Base-by-base conservation (phyloP, 352 stramenopile genomes). In the Pythium inflatum region DNA sequence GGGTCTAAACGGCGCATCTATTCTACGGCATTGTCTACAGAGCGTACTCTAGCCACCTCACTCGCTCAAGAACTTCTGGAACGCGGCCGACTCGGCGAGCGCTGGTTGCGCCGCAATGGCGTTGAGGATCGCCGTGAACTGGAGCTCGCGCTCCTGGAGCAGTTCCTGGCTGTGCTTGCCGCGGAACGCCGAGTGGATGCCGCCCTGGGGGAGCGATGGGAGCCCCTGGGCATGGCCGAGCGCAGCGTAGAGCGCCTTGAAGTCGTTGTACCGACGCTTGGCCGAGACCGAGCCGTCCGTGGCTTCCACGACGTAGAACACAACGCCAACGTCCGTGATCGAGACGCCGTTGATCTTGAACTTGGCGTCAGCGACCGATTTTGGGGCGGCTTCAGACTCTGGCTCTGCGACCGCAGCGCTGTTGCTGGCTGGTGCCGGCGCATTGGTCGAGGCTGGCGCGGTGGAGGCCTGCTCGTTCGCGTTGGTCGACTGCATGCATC, bases 181-280 rank as follows among this genome's bases (percentile, higher is more conserved):
- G 30, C 81, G 80, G 62, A 93, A 76, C 48, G 80, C 73, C 30
- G 83, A 76, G 50, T 69, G 45, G 3, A 93, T 31, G 8, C 80
- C 81, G 2, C 76, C 79, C n/a, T 62, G 38, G 0, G 88, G 88
- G 6, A 95, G 76, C 8, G 81, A 49, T 7, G 88, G 88, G 25
- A 95, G 65, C 27, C 72, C 72, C 3, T 57, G 43, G 9, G 43
- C 18, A 34, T 60, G 77, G 31, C 67, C 62, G 0, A 93, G 73
- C 12, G 68, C 66, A 12, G 70, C 67, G 58, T 94, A 80, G 11
- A 95, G 73, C 41, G 73, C 62, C 78, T 94, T 94, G 64, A 95
- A 95, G 68, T 94, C 88, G 62, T 85, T 92, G 75, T 81, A 93
- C 68, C 86, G 86, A 71, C 87, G 90, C 72, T 92, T 90, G 55